Base-by-base conservation (phyloP, 352 stramenopile genomes). In the Phytophthora pluvialis region DNA sequence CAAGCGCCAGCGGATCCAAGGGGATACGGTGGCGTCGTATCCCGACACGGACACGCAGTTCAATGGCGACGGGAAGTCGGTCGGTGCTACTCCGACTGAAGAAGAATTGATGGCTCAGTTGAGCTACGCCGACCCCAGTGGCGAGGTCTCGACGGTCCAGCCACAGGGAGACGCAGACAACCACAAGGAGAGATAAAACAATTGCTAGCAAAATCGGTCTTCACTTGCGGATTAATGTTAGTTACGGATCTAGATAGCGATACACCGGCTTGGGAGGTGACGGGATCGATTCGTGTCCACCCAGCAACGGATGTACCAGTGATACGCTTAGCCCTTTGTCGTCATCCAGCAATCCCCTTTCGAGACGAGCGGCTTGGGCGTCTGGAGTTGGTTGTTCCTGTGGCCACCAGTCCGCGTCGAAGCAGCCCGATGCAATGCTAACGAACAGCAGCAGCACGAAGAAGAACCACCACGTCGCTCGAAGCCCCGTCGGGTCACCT, bases 41-140 rank as follows among this genome's bases (percentile, higher is more conserved):
- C 86, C 86, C 0, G 62, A 93, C 49, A 94, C 86, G 28, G 67
- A 92, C 59, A 70, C 62, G 16, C 86, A 94, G 55, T 94, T 83
- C 40, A 45, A 10, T 36, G 49, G 35, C 12, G 46, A 38, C 38
- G 32, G 5, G 18, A 45, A 36, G 28, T 35, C 32, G 13, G 29
- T 28, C 46, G 54, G 5, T 28, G 62, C 54, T 10, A 21, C 39
- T 15, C 21, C 39, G 6, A 48, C 54, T 36, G 67, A 77, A n/a
- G 70, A 68, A 15, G 71, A 70, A 29, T 47, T 73, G 43, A 85
- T 83, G 31, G 75, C 78, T 10, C 73, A 89, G 64, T 54, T 91
- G 49, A 88, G 75, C 59, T 91, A 91, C 36, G 83, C 80, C 3
- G 64, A 85, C n/a, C 74, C 75, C 0, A 80, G n/a, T 28, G 66